Percentiles rank a stretch among this genome's conserved stretches.
Evolutionary conservation across 805 yeast genomes (phyloP).

Genomic region (Nakazawaea sp.): DNA sequence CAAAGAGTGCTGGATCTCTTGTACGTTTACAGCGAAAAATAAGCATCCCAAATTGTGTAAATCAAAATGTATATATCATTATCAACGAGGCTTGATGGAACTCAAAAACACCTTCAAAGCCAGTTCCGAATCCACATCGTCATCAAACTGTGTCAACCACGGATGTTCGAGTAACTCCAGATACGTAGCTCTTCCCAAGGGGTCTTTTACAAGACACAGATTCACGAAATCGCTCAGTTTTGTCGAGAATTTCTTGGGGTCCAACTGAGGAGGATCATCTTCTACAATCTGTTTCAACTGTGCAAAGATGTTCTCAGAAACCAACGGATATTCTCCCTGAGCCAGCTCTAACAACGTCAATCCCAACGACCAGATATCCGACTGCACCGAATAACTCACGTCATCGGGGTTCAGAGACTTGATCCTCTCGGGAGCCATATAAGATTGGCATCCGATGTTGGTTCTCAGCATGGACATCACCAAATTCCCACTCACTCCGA

Average conservation of each 20-base stretch:
- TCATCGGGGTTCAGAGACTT: slow-evolving; percentile 68
- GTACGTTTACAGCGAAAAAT: slow-evolving; percentile 31
- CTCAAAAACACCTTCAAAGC: slow-evolving; percentile 17
- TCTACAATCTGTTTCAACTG: slow-evolving; percentile 96
- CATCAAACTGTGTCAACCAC: slow-evolving; percentile 60
- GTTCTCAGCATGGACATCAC: slow-evolving; percentile 95
- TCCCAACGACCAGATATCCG: slow-evolving; percentile 95
- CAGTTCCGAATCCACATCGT: slow-evolving; percentile 25
- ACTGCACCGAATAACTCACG: slow-evolving; percentile 81
- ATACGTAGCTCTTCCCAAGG: slow-evolving; percentile 77
- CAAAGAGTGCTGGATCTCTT: slow-evolving; percentile 52
- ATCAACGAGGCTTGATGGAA: slow-evolving; percentile 2
- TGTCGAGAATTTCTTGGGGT: slow-evolving; percentile 52
- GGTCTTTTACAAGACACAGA: slow-evolving; percentile 71
- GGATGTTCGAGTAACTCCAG: slow-evolving; percentile 70
- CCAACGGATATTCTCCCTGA: slow-evolving; percentile 90
- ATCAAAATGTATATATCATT: background rate
- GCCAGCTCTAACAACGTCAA: slow-evolving; percentile 83
- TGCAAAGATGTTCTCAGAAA: slow-evolving; percentile 88
- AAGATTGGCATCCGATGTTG: slow-evolving; percentile 94
- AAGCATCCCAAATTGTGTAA: background rate
- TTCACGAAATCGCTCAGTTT: slow-evolving; percentile 80
- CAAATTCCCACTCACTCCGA: slow-evolving; percentile 91
- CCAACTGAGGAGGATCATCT: slow-evolving; percentile 83
- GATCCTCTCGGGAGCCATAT: slow-evolving; percentile 98